phyloP scores from a whole-genome alignment of 192 early-diverging fungal genomes.

The Entophlyctis luteolus region DNA sequence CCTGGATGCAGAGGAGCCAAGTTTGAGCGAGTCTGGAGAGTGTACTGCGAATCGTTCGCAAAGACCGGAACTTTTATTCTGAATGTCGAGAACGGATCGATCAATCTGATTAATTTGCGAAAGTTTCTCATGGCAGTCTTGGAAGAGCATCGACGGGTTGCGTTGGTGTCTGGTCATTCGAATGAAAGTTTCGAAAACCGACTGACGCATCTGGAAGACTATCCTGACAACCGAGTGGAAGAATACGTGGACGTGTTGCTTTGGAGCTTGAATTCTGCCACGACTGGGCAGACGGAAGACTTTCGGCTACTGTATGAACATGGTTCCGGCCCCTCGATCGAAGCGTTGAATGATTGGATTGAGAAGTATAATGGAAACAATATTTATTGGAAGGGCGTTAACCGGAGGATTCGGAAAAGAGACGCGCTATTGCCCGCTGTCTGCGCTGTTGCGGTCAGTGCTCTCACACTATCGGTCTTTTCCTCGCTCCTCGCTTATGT shows the following conservation, averaged over 20 bases:
- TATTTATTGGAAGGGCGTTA: neutral
- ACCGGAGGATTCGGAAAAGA: neutral
- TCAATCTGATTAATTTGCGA: too few relatives aligned
- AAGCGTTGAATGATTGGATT: neutral
- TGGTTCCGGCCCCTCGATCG: neutral
- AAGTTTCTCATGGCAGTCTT: too few relatives aligned
- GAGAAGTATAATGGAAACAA: neutral
- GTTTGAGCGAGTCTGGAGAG: neutral
- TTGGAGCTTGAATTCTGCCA: neutral
- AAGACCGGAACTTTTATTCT: too few relatives aligned
- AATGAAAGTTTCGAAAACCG: too few relatives aligned
- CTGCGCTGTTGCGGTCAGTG: constrained; percentile 14
- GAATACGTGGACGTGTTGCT: neutral
- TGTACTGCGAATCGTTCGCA: neutral
- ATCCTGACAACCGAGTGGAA: neutral
- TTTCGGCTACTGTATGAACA: neutral
- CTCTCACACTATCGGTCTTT: neutral
- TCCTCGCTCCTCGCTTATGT: neutral
- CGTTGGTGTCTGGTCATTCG: too few relatives aligned
- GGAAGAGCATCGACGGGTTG: too few relatives aligned
- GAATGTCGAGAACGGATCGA: too few relatives aligned
- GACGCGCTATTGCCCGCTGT: neutral
- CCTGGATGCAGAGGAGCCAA: neutral
- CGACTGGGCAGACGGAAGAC: neutral
- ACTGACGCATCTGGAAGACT: too few relatives aligned